Evolutionary conservation across 495 filamentous ascomycete genomes (phyloP).

Genomic region (Neurospora sp.): DNA sequence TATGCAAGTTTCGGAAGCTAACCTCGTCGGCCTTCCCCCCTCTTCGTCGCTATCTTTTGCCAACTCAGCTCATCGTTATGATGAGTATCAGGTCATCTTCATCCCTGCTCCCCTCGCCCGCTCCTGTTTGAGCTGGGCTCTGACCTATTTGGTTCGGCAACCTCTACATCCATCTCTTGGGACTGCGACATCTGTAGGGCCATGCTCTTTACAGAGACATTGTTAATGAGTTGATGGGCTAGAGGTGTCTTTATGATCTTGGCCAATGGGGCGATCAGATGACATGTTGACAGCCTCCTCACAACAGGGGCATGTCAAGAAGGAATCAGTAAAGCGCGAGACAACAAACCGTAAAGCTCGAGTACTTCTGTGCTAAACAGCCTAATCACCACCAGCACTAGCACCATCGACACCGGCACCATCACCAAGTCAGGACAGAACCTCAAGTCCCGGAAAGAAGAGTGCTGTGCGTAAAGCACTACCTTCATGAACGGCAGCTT

Average conservation of each 20-base stretch:
- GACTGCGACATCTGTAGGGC: background rate
- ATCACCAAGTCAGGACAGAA: too few relatives aligned
- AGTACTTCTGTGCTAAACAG: too few relatives aligned
- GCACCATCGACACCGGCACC: too few relatives aligned
- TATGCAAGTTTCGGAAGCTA: background rate
- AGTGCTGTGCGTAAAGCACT: too few relatives aligned
- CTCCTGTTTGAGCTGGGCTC: background rate
- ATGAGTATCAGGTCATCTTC: background rate
- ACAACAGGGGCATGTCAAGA: too few relatives aligned
- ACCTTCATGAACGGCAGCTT: too few relatives aligned
- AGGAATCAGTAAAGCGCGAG: too few relatives aligned
- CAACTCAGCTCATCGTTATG: background rate
- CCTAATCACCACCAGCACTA: too few relatives aligned
- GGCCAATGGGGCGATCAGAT: background rate
- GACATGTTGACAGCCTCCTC: background rate
- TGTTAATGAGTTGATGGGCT: background rate
- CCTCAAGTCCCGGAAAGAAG: too few relatives aligned
- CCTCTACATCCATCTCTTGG: background rate
- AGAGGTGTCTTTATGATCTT: background rate
- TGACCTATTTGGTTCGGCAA: background rate
- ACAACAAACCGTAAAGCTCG: too few relatives aligned
- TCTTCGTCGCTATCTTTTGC: background rate
- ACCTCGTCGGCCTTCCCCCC: background rate
- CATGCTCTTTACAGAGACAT: background rate
- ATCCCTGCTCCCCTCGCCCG: background rate